Conservation (phyloP, 2,329 filamentous ascomycete species). For the Zymoseptoria crescenta region DNA sequence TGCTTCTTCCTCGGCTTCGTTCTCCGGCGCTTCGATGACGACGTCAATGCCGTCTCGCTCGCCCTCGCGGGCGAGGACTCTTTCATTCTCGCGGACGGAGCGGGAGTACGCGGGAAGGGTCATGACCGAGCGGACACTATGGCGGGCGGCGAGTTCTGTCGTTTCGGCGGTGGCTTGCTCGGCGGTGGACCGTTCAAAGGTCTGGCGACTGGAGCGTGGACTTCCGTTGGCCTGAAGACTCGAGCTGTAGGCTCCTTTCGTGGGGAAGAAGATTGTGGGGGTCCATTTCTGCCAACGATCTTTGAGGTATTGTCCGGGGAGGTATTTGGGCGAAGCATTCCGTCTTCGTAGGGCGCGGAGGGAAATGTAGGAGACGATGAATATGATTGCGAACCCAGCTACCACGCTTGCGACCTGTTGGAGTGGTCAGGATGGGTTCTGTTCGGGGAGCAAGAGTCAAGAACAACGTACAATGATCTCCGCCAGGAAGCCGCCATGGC, state of each 20-base stretch:
- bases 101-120: constrained; percentile 80
- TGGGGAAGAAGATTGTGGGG: constrained; percentile 13
- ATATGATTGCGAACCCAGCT: constrained; percentile 8
- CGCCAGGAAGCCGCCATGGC: neutral
- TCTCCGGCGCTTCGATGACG: constrained; percentile 78
- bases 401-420: constrained; percentile 12
- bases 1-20: constrained; percentile 67
- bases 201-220: neutral
- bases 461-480: neutral
- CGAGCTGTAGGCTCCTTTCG: constrained; percentile 26
- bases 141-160: constrained; percentile 9
- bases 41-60: constrained; percentile 87
- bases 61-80: constrained; percentile 78
- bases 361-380: constrained; percentile 5
- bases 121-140: constrained; percentile 82
- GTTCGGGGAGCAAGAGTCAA: neutral
- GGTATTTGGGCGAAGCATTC: constrained; percentile 23
- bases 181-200: constrained; percentile 2
- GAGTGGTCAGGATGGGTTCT: neutral
- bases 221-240: constrained; percentile 19
- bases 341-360: constrained; percentile 13
- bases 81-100: constrained; percentile 65
- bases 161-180: constrained; percentile 20
- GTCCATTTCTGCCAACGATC: constrained; percentile 28
- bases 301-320: constrained; percentile 28